Evolutionary conservation across 2,329 filamentous ascomycete genomes (phyloP), one percentile per base, ranked within the genome.

Genomic region (Penicillium sp.): DNA sequence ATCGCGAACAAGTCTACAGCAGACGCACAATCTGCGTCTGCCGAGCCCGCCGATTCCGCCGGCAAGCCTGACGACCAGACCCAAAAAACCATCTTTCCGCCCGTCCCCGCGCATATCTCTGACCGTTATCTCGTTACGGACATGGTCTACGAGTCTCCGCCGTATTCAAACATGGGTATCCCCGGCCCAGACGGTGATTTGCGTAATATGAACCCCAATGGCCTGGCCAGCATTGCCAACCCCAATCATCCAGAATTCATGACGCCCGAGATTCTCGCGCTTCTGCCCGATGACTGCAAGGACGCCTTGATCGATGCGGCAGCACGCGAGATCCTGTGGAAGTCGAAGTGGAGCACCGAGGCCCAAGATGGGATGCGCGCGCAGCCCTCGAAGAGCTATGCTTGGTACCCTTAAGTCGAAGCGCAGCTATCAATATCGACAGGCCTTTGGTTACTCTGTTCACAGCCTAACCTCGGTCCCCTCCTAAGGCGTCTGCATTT

Each of bases 341-440:
- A 90, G 73, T 79, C 76, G 35, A 83, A 82, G 62, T 96, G 92
- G 91, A 85, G 84, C 16, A 82, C 84, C 5, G 93, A 97, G 76
- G 80, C 74, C 37, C 76, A 82, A 10, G 85, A 85, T 69, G 82
- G 81, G 4, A 57, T 68, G 16, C 67, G 75, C 19, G 66, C 67
- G 16, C 66, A 64, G 10, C 68, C 74, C 6, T 62, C 70, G 16
- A 74, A 76, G 67, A 77, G 74, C 39, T 78, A 76, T 63, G 69
- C 74, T 10, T 78, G 76, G 75, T 73, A 70, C 61, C 74, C 75
- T 39, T 77, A 70, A 57, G 24, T 6, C 5, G 43, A 46, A 31
- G 22, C 22, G 40, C 19, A 43, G 2, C 4, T 16, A 16, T 19
- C 13, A 4, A 1, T 7, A 43, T 13, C 9, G 2, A 19, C n/a